Conservation (phyloP, 352 stramenopile genomes). For the Phytopythium kandeliae region DNA sequence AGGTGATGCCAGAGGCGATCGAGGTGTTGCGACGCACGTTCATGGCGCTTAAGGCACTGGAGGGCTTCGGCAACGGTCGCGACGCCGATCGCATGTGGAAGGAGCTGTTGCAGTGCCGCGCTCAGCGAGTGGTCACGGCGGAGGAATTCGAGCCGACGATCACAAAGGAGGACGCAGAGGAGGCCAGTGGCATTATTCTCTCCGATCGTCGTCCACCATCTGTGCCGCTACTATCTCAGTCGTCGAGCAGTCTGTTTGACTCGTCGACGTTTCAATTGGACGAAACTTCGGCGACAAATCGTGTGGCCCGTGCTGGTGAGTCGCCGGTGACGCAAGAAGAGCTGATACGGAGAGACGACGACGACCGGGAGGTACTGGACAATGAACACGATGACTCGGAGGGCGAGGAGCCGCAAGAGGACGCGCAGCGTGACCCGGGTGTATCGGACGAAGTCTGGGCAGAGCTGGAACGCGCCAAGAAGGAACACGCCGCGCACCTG, state of each 20-base stretch:
- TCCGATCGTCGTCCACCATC: constrained; percentile 30
- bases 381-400: constrained; percentile 14
- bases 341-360: not conserved
- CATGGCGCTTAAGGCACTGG: constrained; percentile 28
- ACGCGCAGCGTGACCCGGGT: constrained; percentile 29
- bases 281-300: not conserved
- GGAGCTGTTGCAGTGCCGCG: constrained; percentile 51
- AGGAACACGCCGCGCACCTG: constrained; percentile 30
- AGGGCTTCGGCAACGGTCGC: constrained; percentile 68
- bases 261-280: not conserved
- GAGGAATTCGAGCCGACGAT: constrained; percentile 50
- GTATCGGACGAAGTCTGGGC: constrained; percentile 66
- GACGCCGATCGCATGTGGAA: constrained; percentile 70
- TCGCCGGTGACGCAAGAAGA: not conserved
- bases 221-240: constrained; percentile 21
- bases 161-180: constrained; percentile 29
- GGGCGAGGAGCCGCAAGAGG: constrained; percentile 10
- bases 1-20: constrained; percentile 20
- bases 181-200: constrained; percentile 29
- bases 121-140: constrained; percentile 39
- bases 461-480: constrained; percentile 57
- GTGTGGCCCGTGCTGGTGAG: not conserved
- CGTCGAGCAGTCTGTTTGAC: constrained; percentile 1
- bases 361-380: constrained; percentile 14
- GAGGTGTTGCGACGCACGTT: constrained; percentile 28